Evolutionary conservation across 2,329 filamentous ascomycete genomes (phyloP).

Genomic region (Fusarium sp.): DNA sequence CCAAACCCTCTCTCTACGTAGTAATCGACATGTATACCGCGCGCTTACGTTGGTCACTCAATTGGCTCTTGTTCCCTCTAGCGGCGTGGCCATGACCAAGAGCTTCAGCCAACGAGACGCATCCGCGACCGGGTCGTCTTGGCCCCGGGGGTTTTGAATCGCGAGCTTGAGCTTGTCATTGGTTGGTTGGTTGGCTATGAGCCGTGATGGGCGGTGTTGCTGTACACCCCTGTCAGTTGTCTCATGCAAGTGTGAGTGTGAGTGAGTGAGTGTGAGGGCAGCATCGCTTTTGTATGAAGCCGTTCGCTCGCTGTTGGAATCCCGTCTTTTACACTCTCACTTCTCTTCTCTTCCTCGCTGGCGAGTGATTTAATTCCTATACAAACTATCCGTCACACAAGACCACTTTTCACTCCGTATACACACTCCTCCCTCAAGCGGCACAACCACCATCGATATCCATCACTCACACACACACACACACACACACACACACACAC

Average conservation of each 20-base stretch:
- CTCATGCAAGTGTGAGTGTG: slow-evolving; percentile 4
- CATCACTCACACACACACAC: too few relatives aligned
- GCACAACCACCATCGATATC: not conserved
- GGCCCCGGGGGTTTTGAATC: slow-evolving; percentile 20
- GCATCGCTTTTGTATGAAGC: slow-evolving; percentile 26
- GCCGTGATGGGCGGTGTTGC: slow-evolving; percentile 22
- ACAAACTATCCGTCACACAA: slow-evolving; percentile 5
- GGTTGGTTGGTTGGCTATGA: not conserved
- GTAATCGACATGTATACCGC: slow-evolving; percentile 3
- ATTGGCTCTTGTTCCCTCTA: slow-evolving; percentile 14
- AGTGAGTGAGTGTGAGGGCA: not conserved
- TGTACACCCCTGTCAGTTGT: slow-evolving; percentile 27
- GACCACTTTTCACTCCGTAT: not conserved
- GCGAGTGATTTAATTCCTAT: slow-evolving; percentile 33
- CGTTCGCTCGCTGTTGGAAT: slow-evolving; percentile 24
- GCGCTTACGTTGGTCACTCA: slow-evolving; percentile 25
- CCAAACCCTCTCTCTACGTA: not conserved
- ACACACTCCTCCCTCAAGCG: not conserved
- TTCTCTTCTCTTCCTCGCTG: slow-evolving; percentile 34
- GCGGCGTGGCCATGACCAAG: not conserved
- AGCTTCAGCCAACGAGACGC: slow-evolving; percentile 35
- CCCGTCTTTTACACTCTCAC: not conserved
- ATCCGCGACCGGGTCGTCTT: slow-evolving; percentile 35
- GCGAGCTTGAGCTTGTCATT: not conserved
- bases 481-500: not conserved